Percentiles rank a stretch among this genome's conserved stretches.
phyloP scores from a whole-genome alignment of 495 filamentous ascomycete species.

The Penicillium turbatum region DNA sequence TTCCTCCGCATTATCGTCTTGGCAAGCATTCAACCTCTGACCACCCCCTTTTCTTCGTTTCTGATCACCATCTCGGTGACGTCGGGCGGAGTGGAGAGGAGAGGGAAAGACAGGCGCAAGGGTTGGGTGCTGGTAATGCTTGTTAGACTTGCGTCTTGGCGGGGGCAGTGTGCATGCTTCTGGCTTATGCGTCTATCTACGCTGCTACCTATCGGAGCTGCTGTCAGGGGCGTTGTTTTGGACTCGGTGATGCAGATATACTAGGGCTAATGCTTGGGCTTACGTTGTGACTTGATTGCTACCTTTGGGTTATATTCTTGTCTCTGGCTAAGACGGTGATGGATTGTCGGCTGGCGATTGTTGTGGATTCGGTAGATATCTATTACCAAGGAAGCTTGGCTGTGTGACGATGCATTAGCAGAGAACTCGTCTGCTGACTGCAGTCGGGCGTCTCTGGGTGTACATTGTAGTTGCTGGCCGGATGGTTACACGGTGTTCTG shows the following conservation, averaged over 20 bases:
- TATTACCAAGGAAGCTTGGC: slow-evolving; percentile 3
- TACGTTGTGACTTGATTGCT: too few species aligned
- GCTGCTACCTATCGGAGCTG: not conserved
- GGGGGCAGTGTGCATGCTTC: slow-evolving; percentile 16
- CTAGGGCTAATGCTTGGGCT: not conserved
- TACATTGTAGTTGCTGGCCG: not conserved
- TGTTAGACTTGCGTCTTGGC: slow-evolving; percentile 15
- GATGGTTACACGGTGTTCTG: slow-evolving; percentile 1
- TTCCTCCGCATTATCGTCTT: slow-evolving; percentile 30
- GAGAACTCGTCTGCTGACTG: not conserved
- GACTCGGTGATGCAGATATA: not conserved
- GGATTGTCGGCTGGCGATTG: not conserved
- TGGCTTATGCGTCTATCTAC: not conserved
- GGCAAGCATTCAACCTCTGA: slow-evolving; percentile 12
- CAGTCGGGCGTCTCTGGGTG: not conserved
- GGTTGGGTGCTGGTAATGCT: slow-evolving; percentile 7
- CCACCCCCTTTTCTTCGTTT: slow-evolving; percentile 4
- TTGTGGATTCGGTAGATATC: slow-evolving; percentile 1
- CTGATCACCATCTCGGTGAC: not conserved
- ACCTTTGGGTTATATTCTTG: too few species aligned
- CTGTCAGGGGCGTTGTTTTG: not conserved
- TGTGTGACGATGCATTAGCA: not conserved
- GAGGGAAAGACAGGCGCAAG: slow-evolving; percentile 13
- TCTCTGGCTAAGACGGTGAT: not conserved
- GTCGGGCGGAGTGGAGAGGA: slow-evolving; percentile 18